Evolutionary conservation across 2,329 filamentous ascomycete genomes (phyloP).

Genomic region (Dothidotthia symphoricarpi): DNA sequence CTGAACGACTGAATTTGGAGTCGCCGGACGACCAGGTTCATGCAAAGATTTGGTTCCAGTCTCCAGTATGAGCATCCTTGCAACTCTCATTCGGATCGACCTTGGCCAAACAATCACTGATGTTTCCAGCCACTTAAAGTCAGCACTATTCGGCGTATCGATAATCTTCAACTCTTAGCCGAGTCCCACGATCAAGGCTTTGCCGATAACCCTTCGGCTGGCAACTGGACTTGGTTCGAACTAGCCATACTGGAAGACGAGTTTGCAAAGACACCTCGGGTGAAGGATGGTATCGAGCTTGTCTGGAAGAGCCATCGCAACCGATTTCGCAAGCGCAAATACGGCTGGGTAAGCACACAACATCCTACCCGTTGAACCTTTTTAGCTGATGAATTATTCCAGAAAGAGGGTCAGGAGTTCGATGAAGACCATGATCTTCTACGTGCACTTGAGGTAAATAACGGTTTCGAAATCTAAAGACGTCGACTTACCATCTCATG

Average conservation of each 20-base stretch:
- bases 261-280: not conserved
- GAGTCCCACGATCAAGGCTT: conserved; percentile 3
- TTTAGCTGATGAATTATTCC: not conserved
- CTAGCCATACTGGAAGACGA: conserved; percentile 1
- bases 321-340: not conserved
- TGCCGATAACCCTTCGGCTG: not conserved
- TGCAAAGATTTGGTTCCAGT: no score
- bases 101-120: no score
- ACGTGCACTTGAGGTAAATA: not conserved
- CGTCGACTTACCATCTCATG: not conserved
- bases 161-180: conserved; percentile 1
- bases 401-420: not conserved
- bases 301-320: conserved; percentile 2
- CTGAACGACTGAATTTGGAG: no score
- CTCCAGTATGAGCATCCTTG: no score
- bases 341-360: not conserved
- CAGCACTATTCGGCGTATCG: not conserved
- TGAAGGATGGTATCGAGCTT: conserved; percentile 1
- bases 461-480: not conserved
- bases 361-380: not conserved
- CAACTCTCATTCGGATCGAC: no score
- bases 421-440: not conserved
- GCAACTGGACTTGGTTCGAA: conserved; percentile 4
- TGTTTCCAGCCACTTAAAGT: not conserved
- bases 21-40: no score